These are phyloP conservation scores for Debaryomyces fabryi DNA, from an alignment of 1,139 yeast genomes.

Conservation along the genomic window DNA sequence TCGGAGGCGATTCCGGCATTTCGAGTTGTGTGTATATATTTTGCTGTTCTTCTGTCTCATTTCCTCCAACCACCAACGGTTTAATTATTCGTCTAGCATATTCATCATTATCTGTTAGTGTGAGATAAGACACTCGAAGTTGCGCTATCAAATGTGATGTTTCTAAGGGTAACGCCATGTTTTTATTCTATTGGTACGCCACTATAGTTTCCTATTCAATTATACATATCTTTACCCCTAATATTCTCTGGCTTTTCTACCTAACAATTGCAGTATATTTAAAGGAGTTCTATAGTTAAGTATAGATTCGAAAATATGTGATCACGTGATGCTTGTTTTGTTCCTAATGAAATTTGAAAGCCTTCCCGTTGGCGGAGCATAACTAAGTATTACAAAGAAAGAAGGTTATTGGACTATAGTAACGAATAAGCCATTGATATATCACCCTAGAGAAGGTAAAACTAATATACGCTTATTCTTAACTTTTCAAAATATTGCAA, in stretches of 20 bases:
- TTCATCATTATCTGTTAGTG: constrained; percentile 30
- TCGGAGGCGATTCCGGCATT: constrained; percentile 38
- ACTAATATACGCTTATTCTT: background rate
- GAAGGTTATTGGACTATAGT: background rate
- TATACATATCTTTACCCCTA: background rate
- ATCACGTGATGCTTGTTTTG: background rate
- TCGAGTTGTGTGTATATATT: constrained; percentile 4
- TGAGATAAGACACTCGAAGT: constrained; percentile 34
- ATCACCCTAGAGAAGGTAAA: background rate
- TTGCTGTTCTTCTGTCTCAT: constrained; percentile 6
- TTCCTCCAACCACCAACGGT: constrained; percentile 15
- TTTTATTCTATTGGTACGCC: background rate
- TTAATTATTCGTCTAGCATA: constrained; percentile 27
- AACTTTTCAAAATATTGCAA: background rate
- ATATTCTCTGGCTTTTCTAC: background rate
- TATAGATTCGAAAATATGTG: background rate
- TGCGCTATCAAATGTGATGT: constrained; percentile 33
- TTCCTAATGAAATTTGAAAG: constrained; percentile 4
- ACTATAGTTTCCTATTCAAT: background rate
- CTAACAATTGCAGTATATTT: too few species aligned
- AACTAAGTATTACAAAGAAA: background rate
- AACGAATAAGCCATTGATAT: background rate
- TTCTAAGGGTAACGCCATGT: constrained; percentile 45
- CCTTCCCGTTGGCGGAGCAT: constrained; percentile 1
- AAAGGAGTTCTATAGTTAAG: background rate